Evolutionary conservation across 441 rosid species (phyloP), one percentile per base, ranked within the genome.

Genomic region (Macaranga tanarius): DNA sequence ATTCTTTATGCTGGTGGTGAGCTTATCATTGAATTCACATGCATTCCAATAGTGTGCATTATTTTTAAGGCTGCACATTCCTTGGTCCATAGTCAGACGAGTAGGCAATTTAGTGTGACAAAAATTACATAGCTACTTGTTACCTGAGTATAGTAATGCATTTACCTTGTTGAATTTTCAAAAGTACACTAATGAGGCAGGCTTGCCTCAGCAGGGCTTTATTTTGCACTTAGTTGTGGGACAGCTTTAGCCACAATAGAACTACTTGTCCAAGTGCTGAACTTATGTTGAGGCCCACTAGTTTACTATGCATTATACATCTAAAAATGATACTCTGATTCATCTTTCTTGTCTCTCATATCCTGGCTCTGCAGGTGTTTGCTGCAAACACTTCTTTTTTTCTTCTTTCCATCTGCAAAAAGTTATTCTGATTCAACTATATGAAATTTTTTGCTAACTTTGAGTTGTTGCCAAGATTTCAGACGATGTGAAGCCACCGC

Each of bases 401-500:
- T 20, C 51, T 54, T 5, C 6, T 23, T 63, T 26, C 15, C 19
- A 48, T 71, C 44, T 44, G 42, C 47, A 38, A 50, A 19, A 28
- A 59, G 67, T 19, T 45, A 48, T 52, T 65, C 68, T 62, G 34
- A 60, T 72, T 67, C 15, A 38, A 58, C 34, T 62, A 58, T 70
- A 54, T 38, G 42, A 69, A 62, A 34, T 69, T 44, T 44, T 69
- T 57, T 61, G 47, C 80, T 86, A 80, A 88, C 81, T 66, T 74
- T 67, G 74, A 77, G 57, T 83, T 82, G 47, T 70, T 69, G 73
- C 65, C 65, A 90, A 93, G 99, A 91, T 95, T 80, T 80, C 97
- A 89, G 97, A 90, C 73, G 92, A 84, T 63, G 81, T 89, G 69
- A 86, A 68, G 73, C 97, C 97, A 62, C 86, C 97, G 9, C 78